Base-by-base conservation (phyloP, 352 stramenopile species). In the Elongisporangium anandrum region DNA sequence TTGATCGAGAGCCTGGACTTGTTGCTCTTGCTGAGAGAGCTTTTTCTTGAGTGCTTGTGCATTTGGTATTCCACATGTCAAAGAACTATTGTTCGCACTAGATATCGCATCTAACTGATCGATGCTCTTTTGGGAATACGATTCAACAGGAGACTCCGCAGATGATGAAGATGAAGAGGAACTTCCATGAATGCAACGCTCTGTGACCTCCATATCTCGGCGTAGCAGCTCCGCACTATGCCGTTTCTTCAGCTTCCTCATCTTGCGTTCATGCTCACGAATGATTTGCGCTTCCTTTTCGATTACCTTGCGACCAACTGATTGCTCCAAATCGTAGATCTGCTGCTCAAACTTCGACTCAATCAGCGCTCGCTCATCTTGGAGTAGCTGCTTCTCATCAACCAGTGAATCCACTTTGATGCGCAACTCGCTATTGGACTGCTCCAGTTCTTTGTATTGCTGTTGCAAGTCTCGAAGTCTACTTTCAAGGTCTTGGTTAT, bases 71-170 rank as follows among this genome's bases (percentile, higher is more conserved):
- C 29, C 29, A 8, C 29, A 41, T 41, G 29, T 41, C 9, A 41
- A 41, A 41, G 29, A 41, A 8, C 5, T 41, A 41, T 41, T 41
- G 29, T 79, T 81, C 5, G 61, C 66, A 41, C 62, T 52, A 10
- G 77, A 71, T 19, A 84, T 45, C 45, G 66, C 72, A 9, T 81
- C 75, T 2, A 84, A 48, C 5, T 81, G 62, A 0, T 74, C 47
- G 26, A 81, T 80, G 54, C 61, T 75, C 22, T 73, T 56, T 21
- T 84, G 74, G 24, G 39, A 45, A 2, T 19, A 48, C 22, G 48
- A 47, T 61, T 50, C 20, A 59, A n/a, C 17, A 38, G 53, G 56
- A 39, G 58, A 22, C 5, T 41, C 29, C 9, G 29, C 50, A 0
- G 59, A 26, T 15, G 63, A 66, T 4, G 59, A 67, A 3, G 50